phyloP scores from a whole-genome alignment of 768 basidiomycete species.

The Pholiota conissans region DNA sequence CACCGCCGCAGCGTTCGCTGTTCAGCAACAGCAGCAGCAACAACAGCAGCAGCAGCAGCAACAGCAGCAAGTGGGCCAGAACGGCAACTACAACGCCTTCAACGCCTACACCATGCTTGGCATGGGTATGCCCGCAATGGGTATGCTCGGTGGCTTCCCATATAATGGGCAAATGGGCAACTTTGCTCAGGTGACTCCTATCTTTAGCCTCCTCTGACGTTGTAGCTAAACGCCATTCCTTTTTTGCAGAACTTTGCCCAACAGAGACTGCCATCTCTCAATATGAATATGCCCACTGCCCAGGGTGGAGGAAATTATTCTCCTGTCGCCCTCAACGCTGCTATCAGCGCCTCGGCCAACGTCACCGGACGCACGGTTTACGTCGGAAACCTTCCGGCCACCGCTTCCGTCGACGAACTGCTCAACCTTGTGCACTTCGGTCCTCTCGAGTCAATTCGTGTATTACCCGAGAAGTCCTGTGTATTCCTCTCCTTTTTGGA shows the following conservation, averaged over 20 bases:
- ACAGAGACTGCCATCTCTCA: slow-evolving; percentile 65
- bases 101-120: slow-evolving; percentile 76
- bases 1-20: slow-evolving; percentile 51
- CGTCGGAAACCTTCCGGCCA: slow-evolving; percentile 92
- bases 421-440: slow-evolving; percentile 98
- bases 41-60: slow-evolving; percentile 45
- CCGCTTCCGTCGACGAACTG: slow-evolving; percentile 96
- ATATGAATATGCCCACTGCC: slow-evolving; percentile 67
- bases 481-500: slow-evolving; percentile 99
- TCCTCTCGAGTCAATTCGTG: slow-evolving; percentile 91
- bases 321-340: slow-evolving; percentile 75
- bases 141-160: slow-evolving; percentile 70
- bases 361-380: slow-evolving; percentile 90
- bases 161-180: slow-evolving; percentile 71
- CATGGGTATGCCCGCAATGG: slow-evolving; percentile 77
- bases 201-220: slow-evolving; percentile 20
- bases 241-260: slow-evolving; percentile 43
- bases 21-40: slow-evolving; percentile 43
- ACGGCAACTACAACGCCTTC: slow-evolving; percentile 57
- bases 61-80: slow-evolving; percentile 41
- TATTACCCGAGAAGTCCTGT: slow-evolving; percentile 95
- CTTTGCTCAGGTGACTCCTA: slow-evolving; percentile 56
- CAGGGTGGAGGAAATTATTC: slow-evolving; percentile 66
- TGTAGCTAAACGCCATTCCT: slow-evolving; percentile 11
- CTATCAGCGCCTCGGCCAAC: slow-evolving; percentile 65